Evolutionary conservation across 2,329 filamentous ascomycete species (phyloP).

Genomic region (Microcyclospora tardicrescens): DNA sequence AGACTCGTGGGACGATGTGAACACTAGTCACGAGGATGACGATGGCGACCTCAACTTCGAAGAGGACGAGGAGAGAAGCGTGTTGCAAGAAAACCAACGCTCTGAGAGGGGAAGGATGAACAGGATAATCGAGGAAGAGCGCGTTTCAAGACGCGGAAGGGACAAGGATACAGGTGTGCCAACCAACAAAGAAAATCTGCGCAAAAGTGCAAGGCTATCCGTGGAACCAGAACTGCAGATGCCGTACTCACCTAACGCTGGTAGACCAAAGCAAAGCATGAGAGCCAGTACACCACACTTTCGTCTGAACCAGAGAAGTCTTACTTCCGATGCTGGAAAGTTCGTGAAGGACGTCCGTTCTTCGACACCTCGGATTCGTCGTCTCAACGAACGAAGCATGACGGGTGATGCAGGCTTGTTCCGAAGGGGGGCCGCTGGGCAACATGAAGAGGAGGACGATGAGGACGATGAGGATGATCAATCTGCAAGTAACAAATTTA

Average conservation of each 20-base stretch:
- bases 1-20: constrained; percentile 24
- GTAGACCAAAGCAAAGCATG: constrained; percentile 6
- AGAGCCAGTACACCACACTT: constrained; percentile 15
- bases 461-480: constrained; percentile 10
- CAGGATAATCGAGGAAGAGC: constrained; percentile 7
- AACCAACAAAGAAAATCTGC: not conserved
- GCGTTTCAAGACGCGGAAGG: constrained; percentile 2
- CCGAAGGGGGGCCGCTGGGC: constrained; percentile 5
- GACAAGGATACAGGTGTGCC: not conserved
- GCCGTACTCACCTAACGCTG: constrained; percentile 24
- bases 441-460: constrained; percentile 14
- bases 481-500: not conserved
- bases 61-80: constrained; percentile 16
- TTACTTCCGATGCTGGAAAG: constrained; percentile 20
- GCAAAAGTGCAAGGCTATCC: constrained; percentile 11
- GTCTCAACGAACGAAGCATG: constrained; percentile 17
- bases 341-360: constrained; percentile 3
- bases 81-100: constrained; percentile 14
- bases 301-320: constrained; percentile 17
- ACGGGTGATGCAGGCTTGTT: constrained; percentile 20
- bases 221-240: constrained; percentile 31
- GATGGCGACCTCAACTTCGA: constrained; percentile 13
- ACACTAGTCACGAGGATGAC: constrained; percentile 11
- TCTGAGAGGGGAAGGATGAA: constrained; percentile 1
- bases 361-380: constrained; percentile 9